Percentiles rank a stretch among this genome's conserved stretches.
Conservation (phyloP, 1,139 yeast genomes). For the Yamadazyma songkhlaensis region DNA sequence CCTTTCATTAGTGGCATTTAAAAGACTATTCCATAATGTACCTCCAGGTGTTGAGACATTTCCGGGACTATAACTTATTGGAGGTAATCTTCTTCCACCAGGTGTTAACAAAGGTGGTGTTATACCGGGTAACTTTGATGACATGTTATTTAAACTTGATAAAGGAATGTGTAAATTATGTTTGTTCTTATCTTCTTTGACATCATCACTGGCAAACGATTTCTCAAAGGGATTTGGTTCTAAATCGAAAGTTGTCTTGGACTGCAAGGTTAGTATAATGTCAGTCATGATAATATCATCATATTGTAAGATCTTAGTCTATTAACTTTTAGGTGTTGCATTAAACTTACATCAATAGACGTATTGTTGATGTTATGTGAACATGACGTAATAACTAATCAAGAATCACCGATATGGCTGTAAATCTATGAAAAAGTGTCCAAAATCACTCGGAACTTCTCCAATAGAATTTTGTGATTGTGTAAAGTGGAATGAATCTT, state of each 20-base stretch:
- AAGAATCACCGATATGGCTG: too few species aligned
- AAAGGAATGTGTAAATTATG: slow-evolving; percentile 37
- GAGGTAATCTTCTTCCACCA: slow-evolving; percentile 60
- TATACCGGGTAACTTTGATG: slow-evolving; percentile 35
- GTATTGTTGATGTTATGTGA: neutral
- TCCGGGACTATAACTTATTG: slow-evolving; percentile 46
- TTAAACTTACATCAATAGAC: too few species aligned
- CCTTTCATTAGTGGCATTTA: slow-evolving; percentile 29
- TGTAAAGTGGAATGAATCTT: too few species aligned
- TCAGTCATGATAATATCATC: neutral
- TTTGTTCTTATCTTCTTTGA: slow-evolving; percentile 19
- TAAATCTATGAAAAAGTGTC: neutral
- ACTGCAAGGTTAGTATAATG: slow-evolving; percentile 6
- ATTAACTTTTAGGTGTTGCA: too few species aligned
- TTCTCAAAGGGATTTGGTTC: slow-evolving; percentile 97
- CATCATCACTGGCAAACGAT: slow-evolving; percentile 67
- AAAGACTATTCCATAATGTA: slow-evolving; percentile 46
- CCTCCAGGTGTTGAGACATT: slow-evolving; percentile 45
- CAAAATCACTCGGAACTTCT: neutral
- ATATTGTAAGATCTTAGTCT: too few species aligned
- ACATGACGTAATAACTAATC: slow-evolving; percentile 13
- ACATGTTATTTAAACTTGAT: slow-evolving; percentile 19
- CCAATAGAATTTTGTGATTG: neutral
- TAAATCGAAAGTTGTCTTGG: slow-evolving; percentile 54
- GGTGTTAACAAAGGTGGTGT: slow-evolving; percentile 61